Base-by-base conservation (phyloP, 805 yeast species). In the Candida boleticola region DNA sequence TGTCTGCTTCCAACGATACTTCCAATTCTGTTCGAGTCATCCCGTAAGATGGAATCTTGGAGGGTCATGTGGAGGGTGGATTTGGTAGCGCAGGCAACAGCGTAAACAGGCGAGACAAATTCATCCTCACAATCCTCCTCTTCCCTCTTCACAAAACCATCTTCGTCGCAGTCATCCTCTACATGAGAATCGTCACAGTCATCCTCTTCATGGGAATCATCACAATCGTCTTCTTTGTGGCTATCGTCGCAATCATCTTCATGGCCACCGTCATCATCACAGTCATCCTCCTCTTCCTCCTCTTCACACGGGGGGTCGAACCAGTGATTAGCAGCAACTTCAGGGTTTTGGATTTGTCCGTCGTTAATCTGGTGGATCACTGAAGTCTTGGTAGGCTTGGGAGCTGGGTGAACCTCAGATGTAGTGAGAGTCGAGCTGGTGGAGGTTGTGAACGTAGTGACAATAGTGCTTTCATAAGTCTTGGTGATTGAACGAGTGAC, bases 1-100 rank as follows among this genome's bases (percentile, higher is more conserved):
- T 68, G 72, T 34, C 59, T 60, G 33, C 61, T 60, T 3, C 60
- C 55, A 23, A 68, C 73, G 40, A 68, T 66, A 17, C 66, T 57
- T 4, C 71, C 73, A 40, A 66, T 61, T 41, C 72, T 48, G 39
- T 57, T 52, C 19, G 50, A 55, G 14, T 60, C 43, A 45, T 67
- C 71, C 22, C 57, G 51, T 40, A 68, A 51, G 17, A 63, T 52
- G 2, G 64, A 61, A 29, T 61, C 62, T 10, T 52, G 41, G 22
- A 68, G 53, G 4, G 55, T 49, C 59, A 68, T 58, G 41, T 44
- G 48, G 22, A 67, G 51, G 3, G 68, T 55, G 5, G 50, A 31
- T 11, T 55, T 49, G 4, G 53, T 48, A 13, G 48, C 43, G 41
- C 69, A 64, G 10, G 67, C 57, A 29, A 59, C 64, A 5, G 65